phyloP scores from a whole-genome alignment of 768 basidiomycete species.

The Podaxis pistillaris region DNA sequence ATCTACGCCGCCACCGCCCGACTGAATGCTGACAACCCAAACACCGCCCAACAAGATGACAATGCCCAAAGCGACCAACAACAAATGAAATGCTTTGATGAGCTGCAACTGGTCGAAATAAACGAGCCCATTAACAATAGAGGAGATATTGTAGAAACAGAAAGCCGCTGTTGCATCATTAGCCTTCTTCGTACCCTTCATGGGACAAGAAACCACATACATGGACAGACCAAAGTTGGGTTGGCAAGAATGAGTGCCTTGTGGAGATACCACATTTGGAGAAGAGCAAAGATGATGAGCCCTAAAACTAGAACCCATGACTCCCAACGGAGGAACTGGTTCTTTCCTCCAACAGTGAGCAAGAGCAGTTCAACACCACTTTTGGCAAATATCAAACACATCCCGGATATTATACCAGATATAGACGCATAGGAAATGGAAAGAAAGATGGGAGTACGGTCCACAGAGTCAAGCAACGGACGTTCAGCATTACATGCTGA shows the following conservation, averaged over 20 bases:
- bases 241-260: conserved; percentile 77
- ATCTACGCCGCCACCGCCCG: conserved; percentile 51
- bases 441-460: conserved; percentile 57
- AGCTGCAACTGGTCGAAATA: conserved; percentile 85
- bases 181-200: conserved; percentile 17
- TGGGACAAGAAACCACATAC: conserved; percentile 40
- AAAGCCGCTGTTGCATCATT: conserved; percentile 65
- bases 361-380: conserved; percentile 88
- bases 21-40: conserved; percentile 83
- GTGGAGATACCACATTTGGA: conserved; percentile 85
- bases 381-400: conserved; percentile 93
- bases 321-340: conserved; percentile 84
- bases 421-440: conserved; percentile 86
- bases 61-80: conserved; percentile 76
- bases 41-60: conserved; percentile 80
- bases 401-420: conserved; percentile 86
- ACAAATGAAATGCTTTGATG: conserved; percentile 67
- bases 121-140: conserved; percentile 85
- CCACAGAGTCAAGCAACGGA: conserved; percentile 24
- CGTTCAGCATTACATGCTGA: conserved; percentile 15
- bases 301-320: conserved; percentile 78
- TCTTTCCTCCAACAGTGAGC: conserved; percentile 69
- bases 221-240: conserved; percentile 83
- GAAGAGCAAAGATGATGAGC: conserved; percentile 68
- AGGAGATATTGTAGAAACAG: conserved; percentile 92